Conservation (phyloP, 2,329 filamentous ascomycete genomes). For the Salinomyces thailandicus region DNA sequence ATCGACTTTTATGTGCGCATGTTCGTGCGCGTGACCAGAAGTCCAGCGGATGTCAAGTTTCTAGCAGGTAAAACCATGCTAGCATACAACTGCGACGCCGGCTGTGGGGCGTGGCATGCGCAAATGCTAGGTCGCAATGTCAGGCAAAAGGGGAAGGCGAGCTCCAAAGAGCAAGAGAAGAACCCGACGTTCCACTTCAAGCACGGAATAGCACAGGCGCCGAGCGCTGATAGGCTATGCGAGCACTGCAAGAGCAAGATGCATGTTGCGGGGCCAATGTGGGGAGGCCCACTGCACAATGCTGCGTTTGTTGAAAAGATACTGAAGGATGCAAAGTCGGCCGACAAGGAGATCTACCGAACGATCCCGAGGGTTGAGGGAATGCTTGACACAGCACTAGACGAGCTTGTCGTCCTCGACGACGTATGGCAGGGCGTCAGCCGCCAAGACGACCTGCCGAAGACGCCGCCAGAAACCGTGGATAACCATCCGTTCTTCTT, state of each 20-base stretch:
- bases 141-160: constrained; percentile 58
- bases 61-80: constrained; percentile 85
- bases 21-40: constrained; percentile 72
- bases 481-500: constrained; percentile 83
- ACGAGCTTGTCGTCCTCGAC: constrained; percentile 46
- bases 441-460: constrained; percentile 24
- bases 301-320: constrained; percentile 70
- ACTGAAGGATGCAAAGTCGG: constrained; percentile 58
- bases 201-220: constrained; percentile 62
- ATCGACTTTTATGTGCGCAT: constrained; percentile 92
- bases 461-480: constrained; percentile 49
- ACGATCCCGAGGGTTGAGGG: constrained; percentile 76
- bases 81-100: constrained; percentile 79
- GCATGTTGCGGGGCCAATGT: constrained; percentile 91
- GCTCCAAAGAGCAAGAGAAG: constrained; percentile 26
- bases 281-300: constrained; percentile 79
- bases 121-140: constrained; percentile 67
- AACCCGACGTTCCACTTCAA: constrained; percentile 63
- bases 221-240: constrained; percentile 56
- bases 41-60: constrained; percentile 80
- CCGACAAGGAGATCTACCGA: constrained; percentile 60
- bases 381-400: constrained; percentile 80
- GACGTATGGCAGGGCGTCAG: constrained; percentile 1
- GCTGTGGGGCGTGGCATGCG: constrained; percentile 84
- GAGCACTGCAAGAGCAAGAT: constrained; percentile 77